Evolutionary conservation across 176 grass and related monocot species (phyloP), one percentile per base, ranked within the genome.

Genomic region (Bothriochloa decipiens): DNA sequence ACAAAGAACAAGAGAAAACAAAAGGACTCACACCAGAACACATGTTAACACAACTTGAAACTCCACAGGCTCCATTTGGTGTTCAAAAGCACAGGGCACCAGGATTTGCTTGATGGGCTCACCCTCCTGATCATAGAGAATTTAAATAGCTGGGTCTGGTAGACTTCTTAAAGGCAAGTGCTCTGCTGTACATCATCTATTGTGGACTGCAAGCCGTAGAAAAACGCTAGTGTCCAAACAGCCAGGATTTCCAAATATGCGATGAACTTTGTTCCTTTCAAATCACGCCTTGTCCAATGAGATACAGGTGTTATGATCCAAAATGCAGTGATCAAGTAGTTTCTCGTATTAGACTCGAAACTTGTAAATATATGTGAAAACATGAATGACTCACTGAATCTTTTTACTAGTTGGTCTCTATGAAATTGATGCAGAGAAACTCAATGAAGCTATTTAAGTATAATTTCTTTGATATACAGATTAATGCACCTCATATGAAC

Each of bases 371-470:
- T 58, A 58, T 58, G 55, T 58, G 3, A 57, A 23, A 57, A 23
- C 3, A 58, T 58, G 55, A 57, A 57, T 57, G 18, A 9, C 55
- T 58, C 55, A 58, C 22, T 58, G 22, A 58, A n/a, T 58, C 22
- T n/a, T 57, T 57, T 57, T n/a, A 22, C 20, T 57, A 9, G 53
- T 57, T n/a, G 2, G 55, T 58, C 4, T 58, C 20, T 58, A 58
- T 58, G n/a, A 58, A n/a, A 8, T 58, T 58, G 53, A 57, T 57
- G 53, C 41, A 9, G 70, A 72, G 41, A 49, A 73, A 73, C 70
- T 73, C 43, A 73, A 22, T 71, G 69, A 23, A 43, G 69, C 39
- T 25, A 3, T 29, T 29, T 15, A 27, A 46, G 12, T 49, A 47
- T 47, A 17, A 33, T 66, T 66, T 32, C 27, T 66, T 27, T 1